A percentile compares a stretch with the other conserved stretches of the same genome.
These are phyloP conservation scores for Fusarium pseudocircinatum DNA, from an alignment of 2,329 filamentous ascomycete species.

Conservation along the genomic window DNA sequence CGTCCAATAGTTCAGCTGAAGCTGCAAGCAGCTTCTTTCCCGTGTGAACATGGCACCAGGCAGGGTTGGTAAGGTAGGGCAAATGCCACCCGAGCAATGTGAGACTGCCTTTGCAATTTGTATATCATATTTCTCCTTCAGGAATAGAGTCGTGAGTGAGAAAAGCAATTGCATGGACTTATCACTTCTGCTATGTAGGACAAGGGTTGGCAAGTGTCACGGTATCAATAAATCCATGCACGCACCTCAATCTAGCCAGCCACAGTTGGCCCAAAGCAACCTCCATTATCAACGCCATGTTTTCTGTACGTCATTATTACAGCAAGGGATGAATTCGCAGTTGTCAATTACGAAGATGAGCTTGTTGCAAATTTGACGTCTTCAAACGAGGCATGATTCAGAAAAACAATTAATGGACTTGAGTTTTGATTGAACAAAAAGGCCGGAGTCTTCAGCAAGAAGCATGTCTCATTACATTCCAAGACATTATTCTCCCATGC, in stretches of 20 bases:
- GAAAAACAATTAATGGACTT: background rate
- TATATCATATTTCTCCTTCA: background rate
- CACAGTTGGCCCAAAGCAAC: slow-evolving; percentile 12
- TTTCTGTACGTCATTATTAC: slow-evolving; percentile 19
- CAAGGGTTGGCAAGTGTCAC: background rate
- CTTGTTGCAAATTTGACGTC: background rate
- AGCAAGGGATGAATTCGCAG: background rate
- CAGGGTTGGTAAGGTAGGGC: background rate
- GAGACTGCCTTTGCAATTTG: background rate
- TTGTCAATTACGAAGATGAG: background rate
- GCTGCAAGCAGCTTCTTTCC: background rate
- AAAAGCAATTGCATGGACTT: background rate
- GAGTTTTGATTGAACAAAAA: background rate
- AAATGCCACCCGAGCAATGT: background rate
- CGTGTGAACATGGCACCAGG: background rate
- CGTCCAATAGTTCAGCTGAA: background rate
- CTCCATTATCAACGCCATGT: background rate
- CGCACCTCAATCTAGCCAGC: slow-evolving; percentile 2
- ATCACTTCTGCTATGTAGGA: background rate
- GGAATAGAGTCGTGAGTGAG: background rate
- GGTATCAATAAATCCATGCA: background rate
- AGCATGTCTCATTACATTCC: slow-evolving; percentile 17
- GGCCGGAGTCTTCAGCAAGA: slow-evolving; percentile 8
- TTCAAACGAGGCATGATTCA: background rate
- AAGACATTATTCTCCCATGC: slow-evolving; percentile 20